phyloP scores from a whole-genome alignment of 192 early-diverging fungal genomes.

The Paraglomus occultum region DNA sequence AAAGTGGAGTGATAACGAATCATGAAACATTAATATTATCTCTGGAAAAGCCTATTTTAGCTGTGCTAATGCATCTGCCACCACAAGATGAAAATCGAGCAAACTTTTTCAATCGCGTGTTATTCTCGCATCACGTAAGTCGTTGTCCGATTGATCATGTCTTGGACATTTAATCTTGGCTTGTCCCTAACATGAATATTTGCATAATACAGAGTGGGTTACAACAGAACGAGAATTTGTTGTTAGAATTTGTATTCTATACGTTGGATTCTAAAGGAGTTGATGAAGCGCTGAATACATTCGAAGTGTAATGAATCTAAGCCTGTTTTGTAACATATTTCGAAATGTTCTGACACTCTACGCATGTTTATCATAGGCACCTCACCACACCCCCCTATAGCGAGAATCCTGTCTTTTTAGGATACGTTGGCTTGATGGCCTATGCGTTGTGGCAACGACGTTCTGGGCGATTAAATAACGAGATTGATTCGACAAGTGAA shows the following conservation, averaged over 20 bases:
- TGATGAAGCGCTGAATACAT: conserved; percentile 10
- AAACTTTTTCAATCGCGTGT: conserved; percentile 12
- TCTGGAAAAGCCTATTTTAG: conserved; percentile 8
- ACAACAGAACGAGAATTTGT: neutral
- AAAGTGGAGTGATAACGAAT: neutral
- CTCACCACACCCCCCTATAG: conserved; percentile 1
- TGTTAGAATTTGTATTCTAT: conserved; percentile 23
- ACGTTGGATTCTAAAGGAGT: neutral
- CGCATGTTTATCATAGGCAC: conserved; percentile 1
- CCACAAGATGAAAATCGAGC: neutral
- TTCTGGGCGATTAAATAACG: too few species aligned
- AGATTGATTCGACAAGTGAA: too few species aligned
- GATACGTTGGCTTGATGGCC: conserved; percentile 15
- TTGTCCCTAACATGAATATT: neutral
- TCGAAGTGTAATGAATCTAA: conserved; percentile 16
- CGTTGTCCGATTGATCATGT: neutral
- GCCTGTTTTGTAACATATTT: neutral
- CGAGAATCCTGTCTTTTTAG: conserved; percentile 17
- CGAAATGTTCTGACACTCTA: neutral
- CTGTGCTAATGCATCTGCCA: neutral
- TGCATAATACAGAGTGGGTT: neutral
- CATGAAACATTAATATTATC: neutral
- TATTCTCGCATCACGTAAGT: neutral
- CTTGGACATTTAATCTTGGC: neutral
- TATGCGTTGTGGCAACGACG: conserved; percentile 6